Conservation (phyloP, 306 rosid genomes). For the Cucurbita argyrosperma region DNA sequence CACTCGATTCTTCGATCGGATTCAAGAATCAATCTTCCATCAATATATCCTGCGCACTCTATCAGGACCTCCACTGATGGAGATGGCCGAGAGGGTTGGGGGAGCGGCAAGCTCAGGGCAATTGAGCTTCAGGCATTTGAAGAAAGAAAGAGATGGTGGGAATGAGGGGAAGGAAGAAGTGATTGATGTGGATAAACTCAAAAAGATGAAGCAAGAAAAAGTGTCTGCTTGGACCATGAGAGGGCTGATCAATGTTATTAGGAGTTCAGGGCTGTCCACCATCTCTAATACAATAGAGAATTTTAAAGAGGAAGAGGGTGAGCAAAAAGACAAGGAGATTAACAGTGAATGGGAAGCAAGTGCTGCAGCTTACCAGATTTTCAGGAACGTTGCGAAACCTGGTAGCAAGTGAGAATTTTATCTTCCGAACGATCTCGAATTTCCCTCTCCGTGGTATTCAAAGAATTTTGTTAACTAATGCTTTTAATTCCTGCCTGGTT, state of each 20-base stretch:
- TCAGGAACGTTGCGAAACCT: conserved; percentile 53
- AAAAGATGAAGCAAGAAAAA: conserved; percentile 54
- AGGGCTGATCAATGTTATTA: conserved; percentile 51
- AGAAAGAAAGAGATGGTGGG: conserved; percentile 15
- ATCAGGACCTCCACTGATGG: conserved; percentile 69
- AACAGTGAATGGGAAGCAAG: conserved; percentile 75
- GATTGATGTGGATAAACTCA: conserved; percentile 69
- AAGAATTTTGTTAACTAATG: conserved; percentile 8
- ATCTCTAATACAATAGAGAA: conserved; percentile 33
- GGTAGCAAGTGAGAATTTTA: conserved; percentile 42
- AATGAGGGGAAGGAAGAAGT: conserved; percentile 44
- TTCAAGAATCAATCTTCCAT: conserved; percentile 72
- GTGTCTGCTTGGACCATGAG: conserved; percentile 90
- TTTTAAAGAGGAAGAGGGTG: conserved; percentile 27
- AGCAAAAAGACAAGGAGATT: conserved; percentile 40
- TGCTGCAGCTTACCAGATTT: conserved; percentile 54
- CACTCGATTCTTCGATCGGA: conserved; percentile 65
- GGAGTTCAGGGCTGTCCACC: conserved; percentile 55
- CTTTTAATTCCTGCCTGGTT: background rate
- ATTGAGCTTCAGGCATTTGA: conserved; percentile 36
- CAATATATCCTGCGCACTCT: conserved; percentile 58
- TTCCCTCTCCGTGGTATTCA: background rate
- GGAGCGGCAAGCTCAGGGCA: conserved; percentile 21
- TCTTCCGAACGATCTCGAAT: background rate
- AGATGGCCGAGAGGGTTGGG: conserved; percentile 34